Evolutionary conservation across 345 rosid species (phyloP).

Genomic region (Eucalyptus pauciflora): DNA sequence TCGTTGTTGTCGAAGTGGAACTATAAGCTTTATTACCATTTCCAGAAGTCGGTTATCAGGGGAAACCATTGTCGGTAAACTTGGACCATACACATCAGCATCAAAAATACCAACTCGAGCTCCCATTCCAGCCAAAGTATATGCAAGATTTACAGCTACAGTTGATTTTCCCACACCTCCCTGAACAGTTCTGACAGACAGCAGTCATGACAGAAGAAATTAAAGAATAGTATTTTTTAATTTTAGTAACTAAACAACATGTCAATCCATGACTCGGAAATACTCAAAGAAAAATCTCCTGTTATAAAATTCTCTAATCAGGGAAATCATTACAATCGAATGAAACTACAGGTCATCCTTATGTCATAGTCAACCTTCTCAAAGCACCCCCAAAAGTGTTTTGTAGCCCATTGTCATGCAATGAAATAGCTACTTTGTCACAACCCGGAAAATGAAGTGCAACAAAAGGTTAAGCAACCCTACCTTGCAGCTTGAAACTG

Average conservation of each 20-base stretch:
- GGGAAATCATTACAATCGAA: background rate
- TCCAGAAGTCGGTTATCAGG: slow-evolving; percentile 75
- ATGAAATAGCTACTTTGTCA: background rate
- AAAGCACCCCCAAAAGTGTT: background rate
- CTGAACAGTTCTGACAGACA: slow-evolving; percentile 50
- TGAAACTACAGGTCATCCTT: background rate
- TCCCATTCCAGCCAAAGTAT: slow-evolving; percentile 91
- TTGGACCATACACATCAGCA: slow-evolving; percentile 95
- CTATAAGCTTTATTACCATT: slow-evolving; percentile 40
- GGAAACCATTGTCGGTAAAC: slow-evolving; percentile 94
- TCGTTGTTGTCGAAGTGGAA: background rate
- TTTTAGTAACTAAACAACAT: background rate
- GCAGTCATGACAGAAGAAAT: slow-evolving; percentile 12
- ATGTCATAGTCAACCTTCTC: background rate
- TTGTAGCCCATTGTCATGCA: background rate
- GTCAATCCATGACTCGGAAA: background rate
- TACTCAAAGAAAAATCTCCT: background rate
- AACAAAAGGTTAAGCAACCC: background rate
- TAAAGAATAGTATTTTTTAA: background rate
- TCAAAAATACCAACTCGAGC: slow-evolving; percentile 95
- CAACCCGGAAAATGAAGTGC: background rate
- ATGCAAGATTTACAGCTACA: slow-evolving; percentile 91
- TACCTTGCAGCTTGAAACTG: slow-evolving; percentile 99
- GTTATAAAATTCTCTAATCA: background rate
- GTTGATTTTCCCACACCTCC: slow-evolving; percentile 99